Base-by-base conservation (phyloP, 169 alveolate species). In the Eimeria praecox region DNA sequence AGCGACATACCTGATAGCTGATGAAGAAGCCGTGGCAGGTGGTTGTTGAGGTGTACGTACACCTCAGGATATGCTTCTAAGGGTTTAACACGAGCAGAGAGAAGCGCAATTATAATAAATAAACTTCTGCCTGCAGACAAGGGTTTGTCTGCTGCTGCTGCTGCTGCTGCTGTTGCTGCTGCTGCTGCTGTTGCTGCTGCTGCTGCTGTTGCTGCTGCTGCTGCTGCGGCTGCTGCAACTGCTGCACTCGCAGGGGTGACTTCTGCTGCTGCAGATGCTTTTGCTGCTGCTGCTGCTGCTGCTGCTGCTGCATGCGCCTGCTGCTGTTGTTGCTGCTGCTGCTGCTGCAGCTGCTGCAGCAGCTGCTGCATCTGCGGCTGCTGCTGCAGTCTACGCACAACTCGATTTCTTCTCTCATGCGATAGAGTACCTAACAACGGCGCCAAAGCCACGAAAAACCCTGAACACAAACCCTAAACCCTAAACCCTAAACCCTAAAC, bases 371-470 rank as follows among this genome's bases (percentile, higher is more conserved):
- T n/a, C n/a, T n/a, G n/a, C n/a, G n/a, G n/a, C n/a, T n/a, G n/a
- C n/a, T n/a, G n/a, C n/a, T n/a, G n/a, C n/a, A n/a, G n/a, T n/a
- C n/a, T n/a, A n/a, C n/a, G n/a, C n/a, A n/a, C n/a, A n/a, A n/a
- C n/a, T n/a, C n/a, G n/a, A n/a, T n/a, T n/a, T n/a, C n/a, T n/a
- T n/a, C n/a, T n/a, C n/a, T n/a, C 10, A 46, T 4, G 5, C 30
- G 12, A 10, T 6, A 77, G 49, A 40, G 56, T 24, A 1, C 87
- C 87, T 30, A 77, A 77, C 1, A 33, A 40, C 35, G 87, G 54
- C 30, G 87, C 87, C 59, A 77, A 22, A 14, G 87, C 87, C 24
- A 44, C 87, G 59, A 77, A 77, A 40, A 77, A 77, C 64, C 87
- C 87, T 77, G 46, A 69, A 69, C 4, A 38, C 46, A 38, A 69